Percentiles rank a stretch among this genome's conserved stretches.
Evolutionary conservation across 352 stramenopile genomes (phyloP).

Genomic region (Phytophthora citrophthora): DNA sequence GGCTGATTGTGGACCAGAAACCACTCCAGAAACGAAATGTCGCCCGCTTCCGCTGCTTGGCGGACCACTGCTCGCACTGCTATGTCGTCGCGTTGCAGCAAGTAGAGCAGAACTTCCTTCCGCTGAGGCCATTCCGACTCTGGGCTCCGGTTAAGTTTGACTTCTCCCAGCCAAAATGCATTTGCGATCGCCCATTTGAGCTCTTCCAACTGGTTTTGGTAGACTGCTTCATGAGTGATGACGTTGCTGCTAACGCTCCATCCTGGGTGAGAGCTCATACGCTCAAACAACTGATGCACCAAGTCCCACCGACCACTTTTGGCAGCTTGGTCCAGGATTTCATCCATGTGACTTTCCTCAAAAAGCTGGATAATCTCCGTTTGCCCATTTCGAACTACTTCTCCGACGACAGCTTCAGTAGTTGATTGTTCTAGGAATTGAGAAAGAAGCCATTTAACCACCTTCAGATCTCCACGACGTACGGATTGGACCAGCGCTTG

Average conservation of each 20-base stretch:
- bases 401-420: no score
- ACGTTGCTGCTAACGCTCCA: background rate
- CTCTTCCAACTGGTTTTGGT: background rate
- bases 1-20: background rate
- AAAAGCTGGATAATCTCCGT: background rate
- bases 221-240: background rate
- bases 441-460: conserved; percentile 10
- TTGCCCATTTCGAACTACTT: no score
- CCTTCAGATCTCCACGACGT: background rate
- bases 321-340: background rate
- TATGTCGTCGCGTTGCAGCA: background rate
- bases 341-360: background rate
- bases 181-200: background rate
- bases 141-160: background rate
- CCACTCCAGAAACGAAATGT: background rate
- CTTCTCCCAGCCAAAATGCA: background rate
- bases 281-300: background rate
- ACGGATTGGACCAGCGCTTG: background rate
- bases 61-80: background rate
- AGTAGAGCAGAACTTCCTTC: background rate
- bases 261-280: background rate
- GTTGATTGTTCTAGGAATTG: conserved; percentile 6
- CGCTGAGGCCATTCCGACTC: background rate
- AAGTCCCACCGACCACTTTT: background rate
- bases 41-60: background rate